Conservation (phyloP, 1,284 basidiomycete genomes). For the Irpex sp. region DNA sequence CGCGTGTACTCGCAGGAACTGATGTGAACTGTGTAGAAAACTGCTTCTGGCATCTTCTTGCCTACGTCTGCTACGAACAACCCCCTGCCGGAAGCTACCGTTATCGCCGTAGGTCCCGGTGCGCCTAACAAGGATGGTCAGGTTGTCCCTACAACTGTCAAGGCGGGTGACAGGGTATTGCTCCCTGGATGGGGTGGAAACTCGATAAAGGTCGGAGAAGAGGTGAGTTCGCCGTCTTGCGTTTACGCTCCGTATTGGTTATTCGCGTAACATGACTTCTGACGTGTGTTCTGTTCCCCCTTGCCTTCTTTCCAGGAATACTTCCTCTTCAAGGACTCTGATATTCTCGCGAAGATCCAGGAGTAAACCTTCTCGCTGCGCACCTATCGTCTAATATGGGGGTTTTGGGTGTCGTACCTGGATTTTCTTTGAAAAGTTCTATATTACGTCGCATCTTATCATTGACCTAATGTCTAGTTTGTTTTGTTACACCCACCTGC, state of each 20-base stretch:
- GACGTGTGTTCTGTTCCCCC: background rate
- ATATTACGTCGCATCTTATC: conserved; percentile 25
- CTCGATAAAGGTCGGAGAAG: conserved; percentile 95
- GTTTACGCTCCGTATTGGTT: background rate
- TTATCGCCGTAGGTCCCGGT: conserved; percentile 94
- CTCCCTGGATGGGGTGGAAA: conserved; percentile 96
- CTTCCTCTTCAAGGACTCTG: conserved; percentile 91
- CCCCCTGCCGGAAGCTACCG: conserved; percentile 94
- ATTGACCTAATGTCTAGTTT: conserved; percentile 23
- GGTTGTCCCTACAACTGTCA: conserved; percentile 76
- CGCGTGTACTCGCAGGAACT: background rate
- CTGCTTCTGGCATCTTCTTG: conserved; percentile 90
- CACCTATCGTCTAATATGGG: background rate
- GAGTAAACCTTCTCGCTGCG: conserved; percentile 54
- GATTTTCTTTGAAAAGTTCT: conserved; percentile 23
- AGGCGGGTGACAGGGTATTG: conserved; percentile 89
- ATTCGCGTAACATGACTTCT: background rate
- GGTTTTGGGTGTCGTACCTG: conserved; percentile 1
- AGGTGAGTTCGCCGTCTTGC: conserved; percentile 53
- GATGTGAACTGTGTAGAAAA: conserved; percentile 63
- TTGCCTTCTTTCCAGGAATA: conserved; percentile 66
- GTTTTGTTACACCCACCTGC: conserved; percentile 8
- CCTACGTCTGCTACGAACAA: conserved; percentile 81
- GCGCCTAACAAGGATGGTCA: conserved; percentile 84
- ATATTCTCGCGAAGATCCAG: conserved; percentile 96